Evolutionary conservation across 257 asterid species (phyloP).

Genomic region (Scutellaria baicalensis): DNA sequence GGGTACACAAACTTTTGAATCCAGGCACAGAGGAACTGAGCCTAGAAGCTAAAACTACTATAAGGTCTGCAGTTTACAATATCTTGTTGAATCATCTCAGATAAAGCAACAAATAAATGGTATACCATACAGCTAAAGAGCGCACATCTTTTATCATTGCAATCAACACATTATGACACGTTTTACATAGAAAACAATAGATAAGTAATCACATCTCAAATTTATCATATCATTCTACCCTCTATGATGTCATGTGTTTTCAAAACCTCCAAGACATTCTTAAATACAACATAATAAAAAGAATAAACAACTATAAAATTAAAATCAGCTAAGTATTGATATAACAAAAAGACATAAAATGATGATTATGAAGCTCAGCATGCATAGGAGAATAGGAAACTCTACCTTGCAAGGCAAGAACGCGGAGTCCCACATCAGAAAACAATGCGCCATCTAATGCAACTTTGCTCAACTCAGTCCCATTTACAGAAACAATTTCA

Average conservation of each 20-base stretch:
- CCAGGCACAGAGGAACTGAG: background rate
- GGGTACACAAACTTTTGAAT: background rate
- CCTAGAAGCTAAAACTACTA: background rate
- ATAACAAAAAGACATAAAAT: background rate
- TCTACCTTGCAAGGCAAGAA: conserved; percentile 64
- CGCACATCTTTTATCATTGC: background rate
- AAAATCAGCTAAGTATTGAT: background rate
- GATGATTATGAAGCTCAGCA: background rate
- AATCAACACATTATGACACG: background rate
- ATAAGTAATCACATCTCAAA: no score
- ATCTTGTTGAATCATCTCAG: background rate
- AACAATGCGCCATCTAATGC: conserved; percentile 46
- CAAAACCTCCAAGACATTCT: background rate
- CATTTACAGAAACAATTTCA: conserved; percentile 24
- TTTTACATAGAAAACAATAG: background rate
- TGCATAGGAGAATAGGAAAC: background rate
- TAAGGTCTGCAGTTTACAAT: background rate
- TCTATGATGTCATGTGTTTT: background rate
- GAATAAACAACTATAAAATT: background rate
- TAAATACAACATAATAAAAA: background rate
- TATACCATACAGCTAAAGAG: background rate
- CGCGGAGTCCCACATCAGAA: conserved; percentile 55
- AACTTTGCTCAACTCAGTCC: conserved; percentile 19
- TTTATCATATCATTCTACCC: no score
- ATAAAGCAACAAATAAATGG: background rate